These are phyloP conservation scores for Aspergillus fructus DNA, from an alignment of 2,329 filamentous ascomycete species.

Conservation along the genomic window DNA sequence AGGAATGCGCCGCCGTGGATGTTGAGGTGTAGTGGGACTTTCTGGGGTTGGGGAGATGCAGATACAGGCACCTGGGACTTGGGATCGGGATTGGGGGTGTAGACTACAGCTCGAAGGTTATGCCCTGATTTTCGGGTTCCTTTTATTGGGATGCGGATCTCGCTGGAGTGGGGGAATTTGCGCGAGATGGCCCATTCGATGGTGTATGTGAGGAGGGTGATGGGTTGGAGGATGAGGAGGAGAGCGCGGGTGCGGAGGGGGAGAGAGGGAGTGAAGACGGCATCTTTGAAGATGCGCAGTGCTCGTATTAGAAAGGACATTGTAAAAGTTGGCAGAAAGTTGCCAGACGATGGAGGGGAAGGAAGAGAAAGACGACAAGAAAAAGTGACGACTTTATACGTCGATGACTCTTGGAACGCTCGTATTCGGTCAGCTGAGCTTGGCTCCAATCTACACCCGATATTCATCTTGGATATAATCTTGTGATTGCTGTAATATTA, in stretches of 20 bases:
- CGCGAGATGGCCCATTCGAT: slow-evolving; percentile 30
- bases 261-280: slow-evolving; percentile 36
- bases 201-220: slow-evolving; percentile 39
- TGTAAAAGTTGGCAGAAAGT: no score
- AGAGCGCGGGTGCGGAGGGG: slow-evolving; percentile 46
- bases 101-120: slow-evolving; percentile 12
- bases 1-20: slow-evolving; percentile 17
- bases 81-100: not conserved
- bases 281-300: slow-evolving; percentile 22
- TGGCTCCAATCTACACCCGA: not conserved
- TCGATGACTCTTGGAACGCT: no score
- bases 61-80: not conserved
- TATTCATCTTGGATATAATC: not conserved
- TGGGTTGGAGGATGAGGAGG: slow-evolving; percentile 45
- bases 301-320: not conserved
- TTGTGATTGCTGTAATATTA: not conserved
- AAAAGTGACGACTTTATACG: no score
- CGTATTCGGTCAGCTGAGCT: no score
- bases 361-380: no score
- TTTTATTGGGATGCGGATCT: slow-evolving; percentile 11
- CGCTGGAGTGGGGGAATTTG: not conserved
- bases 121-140: not conserved
- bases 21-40: slow-evolving; percentile 13
- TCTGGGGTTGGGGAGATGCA: not conserved
- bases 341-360: no score